Evolutionary conservation across 495 filamentous ascomycete species (phyloP).

Genomic region (Daldinia loculata): DNA sequence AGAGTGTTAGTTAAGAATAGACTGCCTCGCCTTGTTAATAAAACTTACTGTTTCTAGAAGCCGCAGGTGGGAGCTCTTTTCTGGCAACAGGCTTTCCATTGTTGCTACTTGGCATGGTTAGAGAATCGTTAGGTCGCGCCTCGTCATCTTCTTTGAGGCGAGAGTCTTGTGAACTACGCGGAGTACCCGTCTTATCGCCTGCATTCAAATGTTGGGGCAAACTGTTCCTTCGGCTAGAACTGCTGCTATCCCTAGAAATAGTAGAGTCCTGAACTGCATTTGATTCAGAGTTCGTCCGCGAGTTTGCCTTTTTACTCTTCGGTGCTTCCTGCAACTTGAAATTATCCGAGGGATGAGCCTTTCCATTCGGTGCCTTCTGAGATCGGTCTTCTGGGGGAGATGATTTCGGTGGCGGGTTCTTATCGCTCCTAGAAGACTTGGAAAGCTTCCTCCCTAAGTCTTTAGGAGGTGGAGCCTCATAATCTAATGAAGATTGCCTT

Average conservation of each 20-base stretch:
- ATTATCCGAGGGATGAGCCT: conserved; percentile 53
- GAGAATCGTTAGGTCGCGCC: conserved; percentile 55
- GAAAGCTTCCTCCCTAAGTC: conserved; percentile 55
- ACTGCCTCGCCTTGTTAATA: neutral
- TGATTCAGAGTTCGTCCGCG: conserved; percentile 72
- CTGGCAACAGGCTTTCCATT: conserved; percentile 54
- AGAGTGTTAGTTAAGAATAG: conserved; percentile 17
- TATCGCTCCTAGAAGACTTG: conserved; percentile 51
- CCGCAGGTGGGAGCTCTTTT: conserved; percentile 56
- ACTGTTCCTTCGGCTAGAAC: conserved; percentile 46
- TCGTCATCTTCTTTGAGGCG: conserved; percentile 57
- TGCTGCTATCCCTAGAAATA: conserved; percentile 41
- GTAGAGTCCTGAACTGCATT: conserved; percentile 44
- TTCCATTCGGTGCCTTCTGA: conserved; percentile 48
- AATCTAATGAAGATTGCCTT: conserved; percentile 65
- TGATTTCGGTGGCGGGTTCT: conserved; percentile 49
- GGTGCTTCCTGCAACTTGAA: conserved; percentile 83
- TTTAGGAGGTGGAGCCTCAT: conserved; percentile 55
- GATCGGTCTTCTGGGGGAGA: conserved; percentile 54
- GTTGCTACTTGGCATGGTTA: conserved; percentile 44
- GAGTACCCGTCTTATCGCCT: conserved; percentile 54
- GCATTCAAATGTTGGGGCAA: conserved; percentile 43
- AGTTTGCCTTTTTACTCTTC: conserved; percentile 68
- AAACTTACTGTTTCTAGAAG: conserved; percentile 51
- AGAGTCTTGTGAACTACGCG: conserved; percentile 60